Base-by-base conservation (phyloP, 306 rosid genomes). In the Gleditsia sinensis region DNA sequence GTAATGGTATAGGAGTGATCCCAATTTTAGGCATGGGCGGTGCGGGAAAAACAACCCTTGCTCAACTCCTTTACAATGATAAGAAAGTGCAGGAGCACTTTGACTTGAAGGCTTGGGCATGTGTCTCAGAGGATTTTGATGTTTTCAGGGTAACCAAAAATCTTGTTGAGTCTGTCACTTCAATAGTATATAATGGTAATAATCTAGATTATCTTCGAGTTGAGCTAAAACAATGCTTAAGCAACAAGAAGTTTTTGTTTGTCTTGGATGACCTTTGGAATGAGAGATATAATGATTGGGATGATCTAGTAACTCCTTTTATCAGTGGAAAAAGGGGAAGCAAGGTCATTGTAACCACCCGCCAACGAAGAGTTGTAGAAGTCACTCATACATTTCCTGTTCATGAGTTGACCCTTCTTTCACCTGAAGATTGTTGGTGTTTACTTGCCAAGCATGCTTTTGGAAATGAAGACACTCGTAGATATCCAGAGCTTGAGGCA, bases 231-330 rank as follows among this genome's bases (percentile, higher is more conserved):
- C 10, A 76, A 6, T 64, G 13, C 7, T 14, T 83, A 27, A 56
- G 1, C 1, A 77, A 74, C 23, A 84, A 66, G 48, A 87, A 79
- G 8, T 79, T 87, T 61, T 59, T 82, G 78, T 30, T 84, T 60
- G 85, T 84, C 49, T 58, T 87, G 5, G 88, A 87, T 70, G 88
- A 87, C 67, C 76, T 87, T 24, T 84, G 88, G 88, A 76, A 51
- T 66, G 78, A 84, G 12, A 84, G 81, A 32, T 82, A 77, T 51
- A 56, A 50, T 69, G 80, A 81, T 21, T 87, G 88, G 88, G 82
- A 84, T 69, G 56, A 76, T 20, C 69, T 77, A 5, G 24, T 45
- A 62, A 23, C 28, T 11, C 88, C 49, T 37, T 84, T 68, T 19
- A 36, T 54, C 16, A 20, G 6, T 6, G 91, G 86, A 24, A 50